Base-by-base conservation (phyloP, 208 protist genomes). In the Acanthamoeba divionensis region DNA sequence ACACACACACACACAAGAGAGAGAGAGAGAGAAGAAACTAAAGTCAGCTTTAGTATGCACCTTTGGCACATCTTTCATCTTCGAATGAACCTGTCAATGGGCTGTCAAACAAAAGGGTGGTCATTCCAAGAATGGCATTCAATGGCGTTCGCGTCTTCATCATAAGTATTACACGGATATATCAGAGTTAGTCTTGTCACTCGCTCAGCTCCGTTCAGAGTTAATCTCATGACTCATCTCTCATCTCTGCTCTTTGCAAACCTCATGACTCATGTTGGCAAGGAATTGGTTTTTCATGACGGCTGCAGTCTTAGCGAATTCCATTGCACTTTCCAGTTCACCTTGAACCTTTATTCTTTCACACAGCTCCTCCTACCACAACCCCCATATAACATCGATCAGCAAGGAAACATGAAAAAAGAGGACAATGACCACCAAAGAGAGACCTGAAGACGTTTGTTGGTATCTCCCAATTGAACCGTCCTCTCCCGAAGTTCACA, bases 201-300 rank as follows among this genome's bases (percentile, higher is more conserved):
- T 36, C 0, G n/a, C n/a, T n/a, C n/a, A n/a, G n/a, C n/a, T n/a
- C n/a, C n/a, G n/a, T n/a, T n/a, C n/a, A n/a, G n/a, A n/a, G n/a
- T n/a, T n/a, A n/a, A n/a, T n/a, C n/a, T n/a, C n/a, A n/a, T n/a
- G n/a, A n/a, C n/a, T n/a, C n/a, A n/a, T n/a, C n/a, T n/a, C n/a
- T n/a, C n/a, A n/a, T n/a, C n/a, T n/a, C n/a, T n/a, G n/a, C n/a
- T n/a, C n/a, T n/a, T n/a, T 31, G 2, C 0, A 2, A 31, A 66
- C 60, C 62, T 73, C 65, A n/a, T 73, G 65, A 8, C 38, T 52
- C 65, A 73, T 73, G 65, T 73, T 73, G 33, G 65, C 65, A 24
- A 73, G 33, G 4, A 73, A 73, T 44, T 73, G 65, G 9, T 73
- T 73, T 44, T 73, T 73, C 31, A 33, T 47, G 29, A 73, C 26